Evolutionary conservation across 2,329 filamentous ascomycete genomes (phyloP), one percentile per base, ranked within the genome.

Genomic region (Aureobasidium lini): DNA sequence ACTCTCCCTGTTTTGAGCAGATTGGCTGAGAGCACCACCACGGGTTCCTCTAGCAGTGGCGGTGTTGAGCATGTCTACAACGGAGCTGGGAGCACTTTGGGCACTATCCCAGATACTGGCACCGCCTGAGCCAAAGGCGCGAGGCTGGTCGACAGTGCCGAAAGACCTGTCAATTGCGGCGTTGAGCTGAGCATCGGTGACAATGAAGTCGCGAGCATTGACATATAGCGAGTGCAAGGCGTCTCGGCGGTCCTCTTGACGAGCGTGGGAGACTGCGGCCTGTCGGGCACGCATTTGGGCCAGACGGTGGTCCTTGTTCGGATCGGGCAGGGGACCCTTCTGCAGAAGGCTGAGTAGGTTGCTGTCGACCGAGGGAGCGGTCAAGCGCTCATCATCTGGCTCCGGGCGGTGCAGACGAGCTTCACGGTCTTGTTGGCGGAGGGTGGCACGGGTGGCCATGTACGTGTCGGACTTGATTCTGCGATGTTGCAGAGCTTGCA

Each of bases 221-320:
- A 94, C 88, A 75, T 99, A 99, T 11, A 99, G 81, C 61, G 89
- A 85, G 74, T 96, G 90, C 32, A 99, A 76, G 15, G 86, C 82
- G 64, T 93, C 84, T 62, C 83, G 60, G 5, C 70, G 66, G 34
- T 68, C 63, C 39, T 61, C 53, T 32, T 46, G 80, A 53, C 88
- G 83, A 57, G 80, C 78, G 23, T 23, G 23, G 23, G 23, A 60
- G 85, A 79, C 44, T 79, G 77, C 69, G 9, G 73, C 75, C 34
- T 78, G 71, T 43, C 80, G 71, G 13, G 76, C 73, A 52, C 75
- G 62, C 73, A 50, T 69, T 61, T 65, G 44, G 69, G 62, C 34
- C 66, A 64, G 34, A 68, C 71, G 65, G 56, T 67, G 70, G 2
- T 48, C 59, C 37, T 43, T 66, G 13, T 61, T 44, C 6, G 62